Evolutionary conservation across 2,329 filamentous ascomycete species (phyloP).

Genomic region (Phialophora tarda): DNA sequence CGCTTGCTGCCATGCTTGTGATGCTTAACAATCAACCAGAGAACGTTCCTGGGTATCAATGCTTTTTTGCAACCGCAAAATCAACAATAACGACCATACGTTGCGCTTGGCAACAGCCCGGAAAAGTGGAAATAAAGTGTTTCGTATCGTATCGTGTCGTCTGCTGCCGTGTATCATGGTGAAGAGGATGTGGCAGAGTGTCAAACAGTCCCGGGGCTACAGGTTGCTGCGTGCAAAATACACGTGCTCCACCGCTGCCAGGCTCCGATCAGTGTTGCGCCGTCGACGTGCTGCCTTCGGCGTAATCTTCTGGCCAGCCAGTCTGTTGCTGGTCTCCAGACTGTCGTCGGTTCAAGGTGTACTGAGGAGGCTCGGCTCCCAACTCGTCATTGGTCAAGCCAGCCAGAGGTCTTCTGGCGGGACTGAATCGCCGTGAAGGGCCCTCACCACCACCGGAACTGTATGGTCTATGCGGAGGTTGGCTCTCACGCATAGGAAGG

Average conservation of each 20-base stretch:
- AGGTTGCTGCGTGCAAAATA: background rate
- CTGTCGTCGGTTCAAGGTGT: slow-evolving; percentile 17
- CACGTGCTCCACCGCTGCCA: background rate
- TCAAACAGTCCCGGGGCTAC: background rate
- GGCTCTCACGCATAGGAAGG: slow-evolving; percentile 26
- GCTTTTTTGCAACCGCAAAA: slow-evolving; percentile 5
- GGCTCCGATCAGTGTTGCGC: slow-evolving; percentile 6
- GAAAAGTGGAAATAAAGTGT: background rate
- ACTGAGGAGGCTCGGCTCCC: slow-evolving; percentile 35
- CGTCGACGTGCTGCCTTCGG: slow-evolving; percentile 28
- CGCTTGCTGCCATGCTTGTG: slow-evolving; percentile 4
- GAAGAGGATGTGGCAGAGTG: background rate
- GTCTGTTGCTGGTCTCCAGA: slow-evolving; percentile 12
- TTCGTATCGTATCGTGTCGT: background rate
- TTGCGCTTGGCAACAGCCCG: background rate
- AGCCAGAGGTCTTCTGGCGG: slow-evolving; percentile 16
- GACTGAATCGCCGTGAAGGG: slow-evolving; percentile 16
- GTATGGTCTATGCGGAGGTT: slow-evolving; percentile 3
- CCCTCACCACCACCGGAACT: slow-evolving; percentile 23
- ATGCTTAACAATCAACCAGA: background rate
- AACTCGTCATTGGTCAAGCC: slow-evolving; percentile 39
- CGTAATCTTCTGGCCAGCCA: slow-evolving; percentile 29
- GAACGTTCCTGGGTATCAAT: slow-evolving; percentile 8
- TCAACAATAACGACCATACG: slow-evolving; percentile 10
- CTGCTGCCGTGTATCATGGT: background rate